Evolutionary conservation across 148 eudicot species (phyloP).

Genomic region (Chenopodium suecicum): DNA sequence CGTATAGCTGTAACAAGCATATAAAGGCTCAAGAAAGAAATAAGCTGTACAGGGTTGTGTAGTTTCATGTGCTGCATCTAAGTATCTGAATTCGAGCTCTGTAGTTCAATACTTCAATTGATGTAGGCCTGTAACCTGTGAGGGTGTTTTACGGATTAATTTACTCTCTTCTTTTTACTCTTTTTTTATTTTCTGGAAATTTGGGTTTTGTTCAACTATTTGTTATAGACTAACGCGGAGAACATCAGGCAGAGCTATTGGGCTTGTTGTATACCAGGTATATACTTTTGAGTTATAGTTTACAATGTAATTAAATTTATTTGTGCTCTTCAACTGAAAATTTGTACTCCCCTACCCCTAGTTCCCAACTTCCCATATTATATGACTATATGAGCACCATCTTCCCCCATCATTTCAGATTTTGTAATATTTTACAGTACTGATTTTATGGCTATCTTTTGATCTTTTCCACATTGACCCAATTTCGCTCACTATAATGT

Average conservation of each 20-base stretch:
- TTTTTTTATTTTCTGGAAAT: no score
- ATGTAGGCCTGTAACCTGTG: neutral
- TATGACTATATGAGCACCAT: no score
- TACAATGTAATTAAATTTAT: no score
- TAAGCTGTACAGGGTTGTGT: slow-evolving; percentile 4
- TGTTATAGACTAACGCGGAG: neutral
- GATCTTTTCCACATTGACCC: no score
- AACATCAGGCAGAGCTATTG: neutral
- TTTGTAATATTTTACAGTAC: no score
- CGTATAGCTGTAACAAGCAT: neutral
- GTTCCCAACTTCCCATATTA: no score
- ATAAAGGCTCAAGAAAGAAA: neutral
- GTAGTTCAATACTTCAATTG: neutral
- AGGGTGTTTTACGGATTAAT: neutral
- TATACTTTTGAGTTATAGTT: no score
- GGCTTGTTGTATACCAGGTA: neutral
- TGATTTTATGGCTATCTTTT: no score
- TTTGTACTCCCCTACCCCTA: no score
- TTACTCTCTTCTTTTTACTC: neutral
- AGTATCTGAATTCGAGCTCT: neutral
- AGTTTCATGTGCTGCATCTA: neutral
- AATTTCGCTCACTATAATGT: no score
- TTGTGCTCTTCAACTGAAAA: no score
- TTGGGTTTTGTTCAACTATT: neutral
- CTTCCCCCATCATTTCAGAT: no score